Evolutionary conservation across 2,329 filamentous ascomycete genomes (phyloP).

Genomic region (Scytalidium sp.): DNA sequence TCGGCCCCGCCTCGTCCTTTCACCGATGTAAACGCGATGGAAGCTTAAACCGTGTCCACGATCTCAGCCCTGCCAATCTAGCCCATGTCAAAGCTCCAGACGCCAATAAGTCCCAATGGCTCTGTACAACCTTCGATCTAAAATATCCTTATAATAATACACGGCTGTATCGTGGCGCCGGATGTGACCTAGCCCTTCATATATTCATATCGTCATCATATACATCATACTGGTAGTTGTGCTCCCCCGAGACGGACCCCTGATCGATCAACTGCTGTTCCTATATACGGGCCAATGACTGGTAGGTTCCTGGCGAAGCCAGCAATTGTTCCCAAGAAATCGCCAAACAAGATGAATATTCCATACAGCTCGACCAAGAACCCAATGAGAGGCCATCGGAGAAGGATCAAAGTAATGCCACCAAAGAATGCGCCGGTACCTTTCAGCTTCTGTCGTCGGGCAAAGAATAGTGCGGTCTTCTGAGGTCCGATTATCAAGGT

Average conservation of each 20-base stretch:
- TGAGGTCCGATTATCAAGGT: constrained; percentile 91
- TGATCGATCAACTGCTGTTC: constrained; percentile 66
- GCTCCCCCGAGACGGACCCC: constrained; percentile 69
- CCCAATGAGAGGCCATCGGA: constrained; percentile 88
- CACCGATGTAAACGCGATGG: not conserved
- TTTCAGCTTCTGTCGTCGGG: constrained; percentile 85
- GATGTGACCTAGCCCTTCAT: not conserved
- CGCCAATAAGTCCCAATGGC: constrained; percentile 1
- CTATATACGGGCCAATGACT: constrained; percentile 83
- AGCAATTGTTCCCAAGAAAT: constrained; percentile 91
- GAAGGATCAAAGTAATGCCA: constrained; percentile 80
- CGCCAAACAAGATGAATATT: constrained; percentile 89
- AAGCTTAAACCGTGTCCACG: not conserved
- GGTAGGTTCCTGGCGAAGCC: constrained; percentile 83
- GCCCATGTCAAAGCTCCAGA: constrained; percentile 9
- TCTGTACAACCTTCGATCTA: not conserved
- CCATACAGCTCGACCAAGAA: constrained; percentile 92
- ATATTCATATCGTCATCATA: not conserved
- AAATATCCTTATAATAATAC: not conserved
- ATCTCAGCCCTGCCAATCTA: constrained; percentile 6
- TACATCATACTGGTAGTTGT: constrained; percentile 70
- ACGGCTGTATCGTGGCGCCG: not conserved
- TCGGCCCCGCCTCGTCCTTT: not conserved
- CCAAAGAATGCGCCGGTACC: constrained; percentile 85
- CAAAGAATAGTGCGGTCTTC: constrained; percentile 94